Evolutionary conservation across 768 basidiomycete species (phyloP), one percentile per base, ranked within the genome.

Genomic region (Suillus subluteus): DNA sequence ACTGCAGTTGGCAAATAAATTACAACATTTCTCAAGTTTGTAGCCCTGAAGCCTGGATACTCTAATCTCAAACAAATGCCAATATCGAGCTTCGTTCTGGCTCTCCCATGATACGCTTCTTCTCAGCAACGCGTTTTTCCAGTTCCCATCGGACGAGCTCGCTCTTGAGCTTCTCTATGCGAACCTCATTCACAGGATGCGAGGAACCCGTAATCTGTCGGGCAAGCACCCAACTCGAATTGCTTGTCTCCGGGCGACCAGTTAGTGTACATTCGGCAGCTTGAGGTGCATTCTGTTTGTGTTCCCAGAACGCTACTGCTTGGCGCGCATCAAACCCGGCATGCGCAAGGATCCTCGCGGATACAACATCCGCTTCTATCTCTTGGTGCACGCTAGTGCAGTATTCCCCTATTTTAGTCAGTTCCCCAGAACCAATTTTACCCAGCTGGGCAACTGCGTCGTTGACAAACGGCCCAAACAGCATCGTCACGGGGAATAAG

Each of bases 401-500:
- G 62, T 87, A 84, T 70, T 91, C 89, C 32, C 88, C 87, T 3
- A 91, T 78, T 75, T 88, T 91, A 59, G 83, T 81, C 46, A 96
- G 82, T 73, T 96, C 91, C 3, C 88, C 88, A 13, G 90, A 88
- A 3, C 92, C 90, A 1, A 91, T 84, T 74, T 89, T 90, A 32
- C 94, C 90, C 63, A 95, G 71, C 62, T 92, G 88, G 0, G 90
- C 94, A 32, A 99, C 85, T 3, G 94, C 96, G 71, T 99, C 97
- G 73, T 97, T 96, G 66, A 98, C 88, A 75, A 98, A 98, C 1
- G 97, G 97, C 0, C 97, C 96, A 65, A 98, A 88, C 11, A 96
- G 73, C 91, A 93, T 95, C 5, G 94, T 98, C 59, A 96, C 73
- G 0, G 96, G 96, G 77, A 96, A 98, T 16, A 96, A 78, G 40